A percentile compares a stretch with the other conserved stretches of the same genome.
phyloP scores from a whole-genome alignment of 73 alveolate genomes.

The Uronychia setigera region DNA sequence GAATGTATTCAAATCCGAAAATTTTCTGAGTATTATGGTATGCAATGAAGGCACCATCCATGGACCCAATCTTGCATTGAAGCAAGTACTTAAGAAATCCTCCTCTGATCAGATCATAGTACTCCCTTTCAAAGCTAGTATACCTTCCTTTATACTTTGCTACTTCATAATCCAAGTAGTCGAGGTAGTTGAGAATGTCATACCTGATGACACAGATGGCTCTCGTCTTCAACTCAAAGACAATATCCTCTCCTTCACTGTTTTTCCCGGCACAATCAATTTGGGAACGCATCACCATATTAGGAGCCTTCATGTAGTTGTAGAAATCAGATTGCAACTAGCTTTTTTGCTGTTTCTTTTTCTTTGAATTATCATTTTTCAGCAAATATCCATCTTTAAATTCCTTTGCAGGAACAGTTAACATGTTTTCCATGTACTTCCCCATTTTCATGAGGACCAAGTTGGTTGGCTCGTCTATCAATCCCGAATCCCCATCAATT shows the following conservation, averaged over 20 bases:
- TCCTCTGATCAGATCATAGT: conserved; percentile 84
- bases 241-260: conserved; percentile 67
- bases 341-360: conserved; percentile 12
- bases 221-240: conserved; percentile 89
- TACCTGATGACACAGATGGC: conserved; percentile 85
- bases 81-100: conserved; percentile 88
- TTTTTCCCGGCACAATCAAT: conserved; percentile 78
- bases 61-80: conserved; percentile 91
- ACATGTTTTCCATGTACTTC: conserved; percentile 80
- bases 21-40: conserved; percentile 93
- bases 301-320: conserved; percentile 67
- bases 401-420: conserved; percentile 58
- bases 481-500: conserved; percentile 85
- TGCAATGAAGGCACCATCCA: conserved; percentile 97
- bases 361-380: conserved; percentile 8
- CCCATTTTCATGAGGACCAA: conserved; percentile 79
- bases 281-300: conserved; percentile 81
- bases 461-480: conserved; percentile 59
- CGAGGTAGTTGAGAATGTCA: conserved; percentile 77
- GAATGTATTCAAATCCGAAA: conserved; percentile 92
- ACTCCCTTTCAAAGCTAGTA: conserved; percentile 84
- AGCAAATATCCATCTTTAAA: conserved; percentile 62
- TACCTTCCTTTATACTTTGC: conserved; percentile 58
- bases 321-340: conserved; percentile 65
- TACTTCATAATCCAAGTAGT: conserved; percentile 85